A percentile compares a stretch with the other conserved stretches of the same genome.
These are phyloP conservation scores for Casaregolazyma lundiana DNA, from an alignment of 1,139 yeast species.

Conservation along the genomic window DNA sequence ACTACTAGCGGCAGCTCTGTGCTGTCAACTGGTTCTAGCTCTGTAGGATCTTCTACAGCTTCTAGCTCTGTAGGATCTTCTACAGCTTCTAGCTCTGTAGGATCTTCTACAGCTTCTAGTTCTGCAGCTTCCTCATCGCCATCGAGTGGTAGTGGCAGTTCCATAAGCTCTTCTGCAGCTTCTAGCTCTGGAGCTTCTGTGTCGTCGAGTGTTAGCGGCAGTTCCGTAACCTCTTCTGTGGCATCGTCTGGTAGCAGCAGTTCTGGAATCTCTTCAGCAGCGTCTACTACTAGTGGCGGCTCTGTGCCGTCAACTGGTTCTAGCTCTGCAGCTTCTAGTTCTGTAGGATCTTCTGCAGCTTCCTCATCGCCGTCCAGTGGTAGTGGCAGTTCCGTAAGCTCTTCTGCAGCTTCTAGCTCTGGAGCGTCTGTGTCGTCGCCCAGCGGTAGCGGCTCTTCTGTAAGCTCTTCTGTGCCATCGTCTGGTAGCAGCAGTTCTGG, in stretches of 20 bases:
- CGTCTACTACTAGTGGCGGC: neutral
- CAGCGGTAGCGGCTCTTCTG: conserved; percentile 1
- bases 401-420: conserved; percentile 2
- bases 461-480: neutral
- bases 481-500: neutral
- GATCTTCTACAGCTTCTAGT: neutral
- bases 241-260: neutral
- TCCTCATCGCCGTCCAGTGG: neutral
- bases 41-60: neutral
- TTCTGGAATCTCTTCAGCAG: neutral
- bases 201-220: no score
- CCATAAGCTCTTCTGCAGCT: neutral
- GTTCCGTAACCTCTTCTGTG: neutral
- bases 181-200: no score
- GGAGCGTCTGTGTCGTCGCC: neutral
- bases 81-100: neutral
- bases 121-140: neutral
- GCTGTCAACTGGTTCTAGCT: neutral
- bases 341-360: neutral
- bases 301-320: no score
- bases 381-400: neutral
- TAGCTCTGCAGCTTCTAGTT: conserved; percentile 4
- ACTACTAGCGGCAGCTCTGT: no score
- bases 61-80: neutral
- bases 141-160: no score